Evolutionary conservation across 345 rosid species (phyloP), one percentile per base, ranked within the genome.

Genomic region (Murraya koenigii): DNA sequence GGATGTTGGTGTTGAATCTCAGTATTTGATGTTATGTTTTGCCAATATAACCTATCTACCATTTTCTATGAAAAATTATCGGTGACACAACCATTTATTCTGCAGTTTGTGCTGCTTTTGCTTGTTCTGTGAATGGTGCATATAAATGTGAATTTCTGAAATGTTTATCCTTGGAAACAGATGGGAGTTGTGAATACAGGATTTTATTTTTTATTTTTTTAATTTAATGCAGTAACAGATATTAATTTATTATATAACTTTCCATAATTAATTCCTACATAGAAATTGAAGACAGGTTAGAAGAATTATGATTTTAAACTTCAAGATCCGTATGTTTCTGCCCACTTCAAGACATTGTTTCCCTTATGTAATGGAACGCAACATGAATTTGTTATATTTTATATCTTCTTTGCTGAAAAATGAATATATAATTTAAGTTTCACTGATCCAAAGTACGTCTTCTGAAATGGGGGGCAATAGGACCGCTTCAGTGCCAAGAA

Each of bases 1-100:
- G 68, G 41, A 44, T 20, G 68, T 64, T 35, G 44, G 70, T 26
- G 63, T 80, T 76, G 38, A 36, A 39, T 60, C 7, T 66, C 23
- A 26, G 30, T 28, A 74, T 59, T 35, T 23, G 78, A 63, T 64
- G 62, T 67, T 54, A 74, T 69, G 56, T 49, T 63, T 75, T 49
- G 74, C 67, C 75, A 73, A 65, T 58, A 49, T 22, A 22, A 66
- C 73, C 63, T 63, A 62, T 25, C 19, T 36, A 59, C 36, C 73
- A 68, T 41, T 58, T 55, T 69, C 52, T 8, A 20, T 25, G 9
- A 69, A 70, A 69, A 28, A 19, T 54, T 11, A 22, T 5, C 7
- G 32, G 35, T 35, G 23, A 15, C 32, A 59, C 52, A 70, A 49
- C 62, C 30, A 59, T 72, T 58, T 73, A 23, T 73, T 59, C 25